phyloP scores from a whole-genome alignment of 768 basidiomycete species.

The Daedalea quercina region DNA sequence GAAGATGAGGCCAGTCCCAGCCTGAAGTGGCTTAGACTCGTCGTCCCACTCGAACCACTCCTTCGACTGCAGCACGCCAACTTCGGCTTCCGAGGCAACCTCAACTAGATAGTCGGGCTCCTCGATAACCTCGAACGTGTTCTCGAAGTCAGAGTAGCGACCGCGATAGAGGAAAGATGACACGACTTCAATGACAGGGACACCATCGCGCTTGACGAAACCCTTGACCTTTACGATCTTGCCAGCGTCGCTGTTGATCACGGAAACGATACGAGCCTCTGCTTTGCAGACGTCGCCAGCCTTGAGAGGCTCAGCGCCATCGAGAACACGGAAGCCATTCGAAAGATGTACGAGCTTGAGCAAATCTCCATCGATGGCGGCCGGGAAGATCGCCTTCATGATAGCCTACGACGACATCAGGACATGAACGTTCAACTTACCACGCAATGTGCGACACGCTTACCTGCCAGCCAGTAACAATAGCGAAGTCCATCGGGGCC shows the following conservation, averaged over 20 bases:
- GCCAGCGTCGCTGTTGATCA: conserved; percentile 85
- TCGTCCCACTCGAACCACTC: conserved; percentile 98
- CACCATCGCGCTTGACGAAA: conserved; percentile 65
- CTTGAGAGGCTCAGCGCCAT: conserved; percentile 67
- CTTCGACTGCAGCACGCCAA: conserved; percentile 91
- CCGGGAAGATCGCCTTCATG: conserved; percentile 97
- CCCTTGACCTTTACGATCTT: conserved; percentile 92
- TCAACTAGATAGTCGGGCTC: conserved; percentile 85
- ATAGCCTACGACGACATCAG: conserved; percentile 63
- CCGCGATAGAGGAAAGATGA: conserved; percentile 98
- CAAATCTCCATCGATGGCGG: conserved; percentile 86
- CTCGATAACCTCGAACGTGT: conserved; percentile 91
- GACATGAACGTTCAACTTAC: background rate
- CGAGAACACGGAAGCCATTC: conserved; percentile 89
- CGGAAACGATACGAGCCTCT: conserved; percentile 82
- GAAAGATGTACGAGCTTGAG: conserved; percentile 95
- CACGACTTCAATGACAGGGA: conserved; percentile 86
- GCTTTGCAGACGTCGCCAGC: conserved; percentile 89
- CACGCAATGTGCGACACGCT: conserved; percentile 16
- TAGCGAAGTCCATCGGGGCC: conserved; percentile 98
- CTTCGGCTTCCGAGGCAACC: conserved; percentile 65
- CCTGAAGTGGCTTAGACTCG: conserved; percentile 64
- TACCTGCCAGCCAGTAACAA: conserved; percentile 98
- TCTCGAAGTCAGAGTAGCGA: conserved; percentile 86
- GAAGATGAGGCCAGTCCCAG: conserved; percentile 86